phyloP scores from a whole-genome alignment of 768 basidiomycete genomes.

The Pleurotus sapidus region DNA sequence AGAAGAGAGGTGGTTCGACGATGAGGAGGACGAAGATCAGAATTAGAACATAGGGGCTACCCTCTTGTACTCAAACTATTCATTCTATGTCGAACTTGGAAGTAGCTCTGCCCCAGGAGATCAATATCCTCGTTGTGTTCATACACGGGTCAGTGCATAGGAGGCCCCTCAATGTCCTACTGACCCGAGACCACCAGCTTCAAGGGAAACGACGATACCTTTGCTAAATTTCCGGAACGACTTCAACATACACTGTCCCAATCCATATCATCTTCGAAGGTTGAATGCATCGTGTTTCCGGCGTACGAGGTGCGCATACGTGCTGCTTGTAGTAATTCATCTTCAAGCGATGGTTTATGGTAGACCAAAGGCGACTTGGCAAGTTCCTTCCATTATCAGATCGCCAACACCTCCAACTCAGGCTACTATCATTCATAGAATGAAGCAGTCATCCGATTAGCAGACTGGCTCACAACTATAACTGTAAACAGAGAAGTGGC shows the following conservation, averaged over 20 bases:
- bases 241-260: constrained; percentile 74
- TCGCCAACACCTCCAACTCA: neutral
- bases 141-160: constrained; percentile 55
- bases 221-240: constrained; percentile 74
- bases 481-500: constrained; percentile 84
- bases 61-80: too few species aligned
- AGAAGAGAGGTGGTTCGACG: constrained; percentile 2
- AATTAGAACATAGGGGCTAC: too few species aligned
- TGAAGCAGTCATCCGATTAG: constrained; percentile 80
- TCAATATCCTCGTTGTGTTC: constrained; percentile 62
- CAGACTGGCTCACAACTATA: constrained; percentile 90
- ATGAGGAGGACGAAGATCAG: neutral
- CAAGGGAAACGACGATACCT: constrained; percentile 63
- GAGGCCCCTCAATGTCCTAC: too few species aligned
- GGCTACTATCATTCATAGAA: constrained; percentile 38
- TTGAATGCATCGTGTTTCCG: constrained; percentile 84
- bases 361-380: constrained; percentile 92
- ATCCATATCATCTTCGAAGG: constrained; percentile 49
- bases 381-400: constrained; percentile 21
- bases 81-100: too few species aligned
- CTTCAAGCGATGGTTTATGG: constrained; percentile 5
- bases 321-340: neutral
- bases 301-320: constrained; percentile 69
- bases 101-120: constrained; percentile 27
- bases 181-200: constrained; percentile 35